Conservation (phyloP, 75 land plant species). For the Picea sitchensis region DNA sequence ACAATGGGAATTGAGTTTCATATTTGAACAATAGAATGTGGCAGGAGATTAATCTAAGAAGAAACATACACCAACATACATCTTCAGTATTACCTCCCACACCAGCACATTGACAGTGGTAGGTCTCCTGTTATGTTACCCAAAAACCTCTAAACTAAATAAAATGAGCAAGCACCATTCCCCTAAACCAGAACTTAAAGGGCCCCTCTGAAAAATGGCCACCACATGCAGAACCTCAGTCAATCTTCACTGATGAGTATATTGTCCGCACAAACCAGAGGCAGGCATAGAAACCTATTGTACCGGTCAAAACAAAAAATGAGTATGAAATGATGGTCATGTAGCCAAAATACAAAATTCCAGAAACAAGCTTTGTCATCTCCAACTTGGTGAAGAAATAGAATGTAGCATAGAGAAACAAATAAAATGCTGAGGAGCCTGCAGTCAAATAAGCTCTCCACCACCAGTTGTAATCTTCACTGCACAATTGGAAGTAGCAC, state of each 20-base stretch:
- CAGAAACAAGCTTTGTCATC: constrained; percentile 58
- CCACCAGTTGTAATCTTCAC: constrained; percentile 62
- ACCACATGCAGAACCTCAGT: constrained; percentile 18
- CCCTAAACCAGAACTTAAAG: constrained; percentile 1
- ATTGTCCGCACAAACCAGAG: constrained; percentile 52
- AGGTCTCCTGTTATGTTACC: too few species aligned
- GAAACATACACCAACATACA: too few species aligned
- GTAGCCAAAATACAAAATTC: constrained; percentile 59
- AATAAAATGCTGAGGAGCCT: constrained; percentile 59
- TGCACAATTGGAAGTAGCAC: constrained; percentile 65
- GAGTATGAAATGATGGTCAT: constrained; percentile 54
- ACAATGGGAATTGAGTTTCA: too few species aligned
- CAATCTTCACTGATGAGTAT: constrained; percentile 61
- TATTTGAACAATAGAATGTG: too few species aligned
- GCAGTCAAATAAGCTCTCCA: constrained; percentile 59
- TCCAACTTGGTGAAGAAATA: constrained; percentile 65
- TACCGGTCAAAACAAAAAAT: constrained; percentile 62
- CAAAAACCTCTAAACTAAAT: not conserved
- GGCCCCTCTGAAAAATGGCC: constrained; percentile 7
- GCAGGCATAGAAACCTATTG: constrained; percentile 59
- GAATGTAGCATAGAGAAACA: constrained; percentile 52
- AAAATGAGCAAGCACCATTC: not conserved
- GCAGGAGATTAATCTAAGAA: too few species aligned
- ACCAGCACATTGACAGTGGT: too few species aligned
- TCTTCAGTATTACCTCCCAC: too few species aligned